Percentiles rank a stretch among this genome's conserved stretches.
Conservation (phyloP, 345 rosid genomes). For the Syzygium oleosum region DNA sequence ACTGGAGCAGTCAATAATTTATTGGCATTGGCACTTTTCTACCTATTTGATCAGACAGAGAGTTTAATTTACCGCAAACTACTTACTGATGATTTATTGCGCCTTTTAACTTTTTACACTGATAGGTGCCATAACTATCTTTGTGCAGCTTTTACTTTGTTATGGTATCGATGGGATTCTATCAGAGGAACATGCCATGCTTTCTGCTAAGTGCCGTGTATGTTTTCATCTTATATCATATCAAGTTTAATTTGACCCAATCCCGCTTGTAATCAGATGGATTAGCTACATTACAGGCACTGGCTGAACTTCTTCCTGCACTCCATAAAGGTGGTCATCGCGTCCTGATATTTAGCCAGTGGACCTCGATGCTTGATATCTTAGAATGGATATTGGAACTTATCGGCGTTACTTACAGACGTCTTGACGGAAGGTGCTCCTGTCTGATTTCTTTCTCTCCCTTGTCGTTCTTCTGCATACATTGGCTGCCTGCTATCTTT, state of each 20-base stretch:
- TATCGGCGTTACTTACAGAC: conserved; percentile 74
- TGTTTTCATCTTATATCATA: not conserved
- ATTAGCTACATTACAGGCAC: conserved; percentile 30
- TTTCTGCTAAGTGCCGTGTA: conserved; percentile 92
- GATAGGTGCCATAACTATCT: not conserved
- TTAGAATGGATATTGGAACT: conserved; percentile 92
- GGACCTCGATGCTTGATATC: conserved; percentile 99
- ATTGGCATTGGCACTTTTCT: not conserved
- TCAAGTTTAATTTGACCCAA: not conserved
- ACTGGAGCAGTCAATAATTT: not conserved
- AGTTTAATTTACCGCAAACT: not conserved
- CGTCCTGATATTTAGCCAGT: conserved; percentile 88
- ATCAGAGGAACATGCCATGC: conserved; percentile 76
- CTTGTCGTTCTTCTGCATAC: not conserved
- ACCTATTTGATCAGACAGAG: not conserved
- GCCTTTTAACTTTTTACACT: not conserved
- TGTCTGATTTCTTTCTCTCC: not conserved
- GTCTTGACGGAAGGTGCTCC: conserved; percentile 83
- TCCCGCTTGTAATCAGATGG: not conserved
- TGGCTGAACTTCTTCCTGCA: conserved; percentile 79
- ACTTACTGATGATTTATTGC: not conserved
- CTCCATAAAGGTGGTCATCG: conserved; percentile 64
- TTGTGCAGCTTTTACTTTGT: conserved; percentile 57
- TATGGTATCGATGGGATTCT: conserved; percentile 58
- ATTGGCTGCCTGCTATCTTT: not conserved